A percentile compares a stretch with the other conserved stretches of the same genome.
phyloP scores from a whole-genome alignment of 1,284 basidiomycete genomes.

The Malassezia brasiliensis region DNA sequence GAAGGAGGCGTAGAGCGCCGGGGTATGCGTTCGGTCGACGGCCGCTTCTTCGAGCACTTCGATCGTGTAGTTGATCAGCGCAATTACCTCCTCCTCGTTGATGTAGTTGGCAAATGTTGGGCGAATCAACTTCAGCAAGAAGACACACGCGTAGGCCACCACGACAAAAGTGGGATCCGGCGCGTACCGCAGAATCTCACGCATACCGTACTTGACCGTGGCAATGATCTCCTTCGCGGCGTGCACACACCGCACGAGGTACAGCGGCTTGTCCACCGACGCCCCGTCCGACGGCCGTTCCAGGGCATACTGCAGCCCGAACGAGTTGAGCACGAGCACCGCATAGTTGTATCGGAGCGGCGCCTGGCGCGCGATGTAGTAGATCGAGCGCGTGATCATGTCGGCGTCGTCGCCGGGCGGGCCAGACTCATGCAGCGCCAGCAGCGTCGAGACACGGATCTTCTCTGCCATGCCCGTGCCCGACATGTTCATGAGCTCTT shows the following conservation, averaged over 20 bases:
- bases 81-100: constrained; percentile 57
- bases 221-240: constrained; percentile 38
- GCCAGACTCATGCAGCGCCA: constrained; percentile 15
- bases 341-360: constrained; percentile 42
- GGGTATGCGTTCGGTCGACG: constrained; percentile 41
- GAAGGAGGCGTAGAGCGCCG: constrained; percentile 39
- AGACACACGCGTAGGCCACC: constrained; percentile 71
- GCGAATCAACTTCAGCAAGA: constrained; percentile 58
- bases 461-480: constrained; percentile 7
- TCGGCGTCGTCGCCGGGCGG: constrained; percentile 30
- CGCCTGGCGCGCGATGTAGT: constrained; percentile 32
- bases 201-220: constrained; percentile 28
- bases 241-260: constrained; percentile 45
- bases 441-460: constrained; percentile 7
- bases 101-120: constrained; percentile 69
- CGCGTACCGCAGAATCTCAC: constrained; percentile 62
- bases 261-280: constrained; percentile 40
- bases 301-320: constrained; percentile 84
- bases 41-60: constrained; percentile 50
- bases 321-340: constrained; percentile 63
- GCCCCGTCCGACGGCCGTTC: constrained; percentile 51
- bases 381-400: constrained; percentile 33
- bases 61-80: constrained; percentile 69
- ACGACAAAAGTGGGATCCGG: constrained; percentile 87
- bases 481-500: constrained; percentile 3